Conservation (phyloP, 306 rosid genomes). For the Dryas octopetala region DNA sequence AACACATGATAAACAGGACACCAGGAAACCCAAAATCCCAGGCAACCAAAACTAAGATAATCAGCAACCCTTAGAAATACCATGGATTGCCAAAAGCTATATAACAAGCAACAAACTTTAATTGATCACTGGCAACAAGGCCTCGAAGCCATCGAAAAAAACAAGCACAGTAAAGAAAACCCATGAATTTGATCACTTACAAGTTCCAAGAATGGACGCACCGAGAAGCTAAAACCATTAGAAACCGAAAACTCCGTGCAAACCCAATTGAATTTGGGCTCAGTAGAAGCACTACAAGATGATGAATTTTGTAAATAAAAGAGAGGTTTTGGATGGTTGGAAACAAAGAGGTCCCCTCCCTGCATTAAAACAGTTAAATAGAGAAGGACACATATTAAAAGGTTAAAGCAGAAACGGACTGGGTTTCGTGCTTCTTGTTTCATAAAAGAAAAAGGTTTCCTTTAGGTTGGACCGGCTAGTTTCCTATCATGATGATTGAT, state of each 20-base stretch:
- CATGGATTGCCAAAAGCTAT: not conserved
- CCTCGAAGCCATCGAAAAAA: not conserved
- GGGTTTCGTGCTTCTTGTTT: not conserved
- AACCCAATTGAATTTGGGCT: not conserved
- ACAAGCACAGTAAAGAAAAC: not conserved
- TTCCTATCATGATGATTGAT: no score
- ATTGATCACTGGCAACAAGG: not conserved
- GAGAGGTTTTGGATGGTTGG: not conserved
- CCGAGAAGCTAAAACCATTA: not conserved
- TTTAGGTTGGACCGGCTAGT: no score
- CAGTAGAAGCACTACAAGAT: not conserved
- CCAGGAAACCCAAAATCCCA: no score
- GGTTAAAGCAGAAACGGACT: not conserved
- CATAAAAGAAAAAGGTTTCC: no score
- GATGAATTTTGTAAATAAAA: not conserved
- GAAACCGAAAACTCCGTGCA: not conserved
- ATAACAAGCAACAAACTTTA: not conserved
- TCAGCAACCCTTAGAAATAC: no score
- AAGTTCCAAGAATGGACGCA: not conserved
- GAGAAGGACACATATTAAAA: not conserved
- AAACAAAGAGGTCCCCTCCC: not conserved
- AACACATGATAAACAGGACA: no score
- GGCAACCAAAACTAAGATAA: no score
- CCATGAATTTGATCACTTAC: constrained; percentile 4
- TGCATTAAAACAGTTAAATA: not conserved